Percentiles rank a stretch among this genome's conserved stretches.
Conservation (phyloP, 805 yeast genomes). For the Yarrowia hollandica region DNA sequence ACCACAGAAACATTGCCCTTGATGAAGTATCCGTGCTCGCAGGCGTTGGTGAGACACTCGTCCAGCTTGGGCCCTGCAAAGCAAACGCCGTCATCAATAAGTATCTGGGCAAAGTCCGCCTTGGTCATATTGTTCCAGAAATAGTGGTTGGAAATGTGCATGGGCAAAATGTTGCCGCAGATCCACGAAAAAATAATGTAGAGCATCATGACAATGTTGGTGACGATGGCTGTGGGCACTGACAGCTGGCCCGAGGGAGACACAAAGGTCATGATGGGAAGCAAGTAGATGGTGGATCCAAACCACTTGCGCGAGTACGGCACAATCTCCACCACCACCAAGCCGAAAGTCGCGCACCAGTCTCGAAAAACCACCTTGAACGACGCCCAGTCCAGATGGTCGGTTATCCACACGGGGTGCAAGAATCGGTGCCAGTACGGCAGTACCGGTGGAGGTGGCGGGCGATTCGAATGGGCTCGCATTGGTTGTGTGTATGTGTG, state of each 20-base stretch:
- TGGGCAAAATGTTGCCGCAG: conserved; percentile 27
- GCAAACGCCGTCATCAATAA: conserved; percentile 8
- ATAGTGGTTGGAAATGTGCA: conserved; percentile 8
- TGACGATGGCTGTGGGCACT: not conserved
- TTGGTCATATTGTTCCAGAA: conserved; percentile 29
- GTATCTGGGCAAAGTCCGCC: conserved; percentile 29
- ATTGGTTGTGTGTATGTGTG: no score
- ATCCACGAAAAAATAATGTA: conserved; percentile 8
- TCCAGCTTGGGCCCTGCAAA: conserved; percentile 14
- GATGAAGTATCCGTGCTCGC: conserved; percentile 9
- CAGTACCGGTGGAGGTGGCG: conserved; percentile 1
- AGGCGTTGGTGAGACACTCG: conserved; percentile 2
- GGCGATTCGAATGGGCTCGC: conserved; percentile 27
- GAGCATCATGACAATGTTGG: conserved; percentile 14
- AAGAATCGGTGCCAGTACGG: conserved; percentile 20
- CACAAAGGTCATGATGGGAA: conserved; percentile 18
- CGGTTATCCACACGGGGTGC: conserved; percentile 19
- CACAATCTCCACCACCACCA: not conserved
- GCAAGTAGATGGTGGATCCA: conserved; percentile 14
- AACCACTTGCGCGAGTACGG: not conserved
- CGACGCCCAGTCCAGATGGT: conserved; percentile 16
- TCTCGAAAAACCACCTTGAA: conserved; percentile 1
- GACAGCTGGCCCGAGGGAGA: conserved; percentile 15
- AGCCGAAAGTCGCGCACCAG: conserved; percentile 17
- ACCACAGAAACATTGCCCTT: conserved; percentile 11